Evolutionary conservation across 2,329 filamentous ascomycete genomes (phyloP).

Genomic region (Arthrobotrys sinensis): DNA sequence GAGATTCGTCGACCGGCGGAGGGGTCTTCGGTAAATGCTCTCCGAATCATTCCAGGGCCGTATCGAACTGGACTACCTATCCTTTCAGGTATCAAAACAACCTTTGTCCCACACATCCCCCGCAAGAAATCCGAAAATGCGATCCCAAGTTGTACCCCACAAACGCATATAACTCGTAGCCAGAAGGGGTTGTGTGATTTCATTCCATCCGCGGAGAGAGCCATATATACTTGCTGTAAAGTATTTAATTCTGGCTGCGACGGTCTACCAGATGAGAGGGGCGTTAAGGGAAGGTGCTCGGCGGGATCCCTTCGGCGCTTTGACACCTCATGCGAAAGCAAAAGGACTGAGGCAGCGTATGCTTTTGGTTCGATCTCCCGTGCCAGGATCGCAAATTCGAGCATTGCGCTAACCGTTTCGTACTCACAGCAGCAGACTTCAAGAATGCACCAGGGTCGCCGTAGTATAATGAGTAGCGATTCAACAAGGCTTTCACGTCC

Average conservation of each 20-base stretch:
- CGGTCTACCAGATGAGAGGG: not conserved
- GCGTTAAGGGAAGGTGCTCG: not conserved
- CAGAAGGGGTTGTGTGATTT: constrained; percentile 49
- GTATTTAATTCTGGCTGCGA: constrained; percentile 24
- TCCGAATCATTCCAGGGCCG: constrained; percentile 33
- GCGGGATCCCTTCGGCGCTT: constrained; percentile 3
- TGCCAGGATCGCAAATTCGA: constrained; percentile 31
- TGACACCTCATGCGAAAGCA: constrained; percentile 33
- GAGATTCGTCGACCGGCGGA: constrained; percentile 4
- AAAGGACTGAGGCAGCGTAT: constrained; percentile 35
- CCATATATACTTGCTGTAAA: constrained; percentile 27
- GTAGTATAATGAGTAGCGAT: constrained; percentile 37
- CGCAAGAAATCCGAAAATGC: constrained; percentile 44
- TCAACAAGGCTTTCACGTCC: constrained; percentile 26
- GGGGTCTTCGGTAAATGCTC: constrained; percentile 33
- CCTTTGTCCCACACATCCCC: constrained; percentile 32
- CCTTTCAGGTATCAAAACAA: constrained; percentile 30
- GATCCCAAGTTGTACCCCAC: constrained; percentile 44
- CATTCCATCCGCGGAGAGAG: constrained; percentile 37
- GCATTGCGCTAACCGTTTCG: constrained; percentile 23
- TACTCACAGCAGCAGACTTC: constrained; percentile 51
- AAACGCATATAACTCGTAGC: constrained; percentile 48
- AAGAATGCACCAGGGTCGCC: constrained; percentile 49
- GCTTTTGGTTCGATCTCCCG: constrained; percentile 21
- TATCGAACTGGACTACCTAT: constrained; percentile 15